phyloP scores from a whole-genome alignment of 805 yeast species.

The Dipodascus geniculatus region DNA sequence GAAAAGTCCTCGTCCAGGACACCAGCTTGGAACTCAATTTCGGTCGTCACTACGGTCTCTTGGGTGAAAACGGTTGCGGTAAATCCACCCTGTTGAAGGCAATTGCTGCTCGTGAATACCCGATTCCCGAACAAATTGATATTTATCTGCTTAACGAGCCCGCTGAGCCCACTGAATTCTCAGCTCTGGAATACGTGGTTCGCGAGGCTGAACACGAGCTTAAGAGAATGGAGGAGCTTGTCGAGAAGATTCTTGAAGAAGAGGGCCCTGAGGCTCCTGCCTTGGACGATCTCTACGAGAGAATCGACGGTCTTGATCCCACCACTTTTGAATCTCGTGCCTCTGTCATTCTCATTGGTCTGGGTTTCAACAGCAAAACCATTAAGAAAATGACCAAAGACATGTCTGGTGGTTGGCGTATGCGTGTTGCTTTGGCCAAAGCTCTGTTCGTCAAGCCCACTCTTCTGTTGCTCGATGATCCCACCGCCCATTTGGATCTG shows the following conservation, averaged over 20 bases:
- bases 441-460: conserved; percentile 98
- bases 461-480: conserved; percentile 86
- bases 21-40: conserved; percentile 84
- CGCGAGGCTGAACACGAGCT: conserved; percentile 91
- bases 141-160: conserved; percentile 93
- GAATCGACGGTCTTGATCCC: conserved; percentile 93
- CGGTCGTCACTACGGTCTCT: conserved; percentile 94
- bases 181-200: conserved; percentile 93
- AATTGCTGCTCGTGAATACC: conserved; percentile 91
- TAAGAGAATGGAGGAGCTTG: conserved; percentile 80
- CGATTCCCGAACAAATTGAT: conserved; percentile 86
- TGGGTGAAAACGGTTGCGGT: conserved; percentile 99
- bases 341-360: conserved; percentile 89
- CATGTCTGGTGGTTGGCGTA: conserved; percentile 99
- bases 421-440: conserved; percentile 98
- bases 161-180: conserved; percentile 83
- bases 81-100: conserved; percentile 91
- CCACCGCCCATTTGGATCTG: conserved; percentile 97
- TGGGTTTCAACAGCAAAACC: conserved; percentile 83
- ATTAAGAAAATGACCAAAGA: conserved; percentile 92
- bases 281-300: conserved; percentile 84
- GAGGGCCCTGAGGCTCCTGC: conserved; percentile 90
- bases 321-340: conserved; percentile 94
- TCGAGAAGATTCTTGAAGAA: conserved; percentile 76
- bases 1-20: conserved; percentile 91